Conservation (phyloP, 2,329 filamentous ascomycete genomes). For the Pyricularia sp. region DNA sequence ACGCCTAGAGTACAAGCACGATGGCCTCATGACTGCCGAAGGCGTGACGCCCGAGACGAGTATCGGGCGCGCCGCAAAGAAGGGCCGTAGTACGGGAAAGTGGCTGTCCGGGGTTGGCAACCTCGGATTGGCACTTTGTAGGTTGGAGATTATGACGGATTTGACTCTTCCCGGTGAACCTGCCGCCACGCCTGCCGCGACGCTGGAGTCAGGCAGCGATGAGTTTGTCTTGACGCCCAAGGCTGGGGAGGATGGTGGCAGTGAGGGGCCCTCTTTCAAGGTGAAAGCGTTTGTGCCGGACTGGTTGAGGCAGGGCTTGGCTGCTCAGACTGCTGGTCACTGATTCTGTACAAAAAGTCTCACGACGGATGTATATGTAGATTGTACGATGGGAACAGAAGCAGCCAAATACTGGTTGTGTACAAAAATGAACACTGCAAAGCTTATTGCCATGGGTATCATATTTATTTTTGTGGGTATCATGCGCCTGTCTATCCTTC, state of each 20-base stretch:
- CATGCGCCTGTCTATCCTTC: not conserved
- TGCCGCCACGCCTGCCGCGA: conserved; percentile 36
- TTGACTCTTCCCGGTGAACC: conserved; percentile 53
- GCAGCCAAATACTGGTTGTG: not conserved
- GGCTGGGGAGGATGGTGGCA: not conserved
- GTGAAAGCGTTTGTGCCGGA: conserved; percentile 76
- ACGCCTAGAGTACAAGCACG: conserved; percentile 34
- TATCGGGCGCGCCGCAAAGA: conserved; percentile 42
- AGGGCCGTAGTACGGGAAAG: conserved; percentile 68
- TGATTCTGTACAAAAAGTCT: not conserved
- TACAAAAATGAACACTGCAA: not conserved
- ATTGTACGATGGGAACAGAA: not conserved
- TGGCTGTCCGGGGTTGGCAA: conserved; percentile 71
- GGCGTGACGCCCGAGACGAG: conserved; percentile 33
- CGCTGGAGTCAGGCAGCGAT: conserved; percentile 45
- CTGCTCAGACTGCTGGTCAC: conserved; percentile 8
- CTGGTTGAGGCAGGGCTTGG: conserved; percentile 50
- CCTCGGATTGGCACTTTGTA: conserved; percentile 76
- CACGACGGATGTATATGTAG: not conserved
- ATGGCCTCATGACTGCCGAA: conserved; percentile 19
- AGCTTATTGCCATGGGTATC: not conserved
- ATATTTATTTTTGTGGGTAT: not conserved
- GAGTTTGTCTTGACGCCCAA: conserved; percentile 44
- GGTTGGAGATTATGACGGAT: conserved; percentile 85
- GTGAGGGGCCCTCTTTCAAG: conserved; percentile 33